Base-by-base conservation (phyloP, 352 stramenopile species). In the Blastocystis sp. region DNA sequence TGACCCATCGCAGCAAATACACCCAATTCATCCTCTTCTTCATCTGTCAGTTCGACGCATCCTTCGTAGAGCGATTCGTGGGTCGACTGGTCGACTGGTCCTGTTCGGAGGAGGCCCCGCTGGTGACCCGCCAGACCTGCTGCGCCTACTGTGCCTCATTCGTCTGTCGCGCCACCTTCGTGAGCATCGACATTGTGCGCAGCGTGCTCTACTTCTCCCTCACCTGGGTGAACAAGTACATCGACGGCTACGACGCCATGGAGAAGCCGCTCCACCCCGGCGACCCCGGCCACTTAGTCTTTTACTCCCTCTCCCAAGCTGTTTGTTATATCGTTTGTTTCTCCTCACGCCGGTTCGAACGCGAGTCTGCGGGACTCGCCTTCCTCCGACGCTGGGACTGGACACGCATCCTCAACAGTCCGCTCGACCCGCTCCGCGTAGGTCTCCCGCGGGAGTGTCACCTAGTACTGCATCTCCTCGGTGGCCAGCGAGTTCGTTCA, bases 321-420 rank as follows among this genome's bases (percentile, higher is more conserved):
- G 93, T 95, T 46, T 98, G 96, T 89, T 98, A 98, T 89, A 92
- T 98, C 53, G 90, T 98, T 88, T 97, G 94, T 87, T 98, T 97
- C 87, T 92, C 94, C 46, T 94, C 94, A n/a, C 88, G 93, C 46
- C 91, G 94, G 86, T 89, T 96, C 64, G 87, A 92, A 88, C 88
- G 92, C 87, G 29, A 87, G 90, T 48, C 32, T 87, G 75, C 89
- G 88, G 79, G 90, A 90, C 69, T 56, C 57, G n/a, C 59, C 34
- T 81, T 78, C 49, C 46, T 78, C 16, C 75, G 85, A 61, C 84
- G 84, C 1, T 85, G 81, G 81, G 61, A 67, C 59, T 61, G 87
- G 85, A 38, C 78, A 61, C 67, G 56, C 84, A 77, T 87, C 79
- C 57, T 85, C 1, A 76, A 85, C 40, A 76, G 57, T 29, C 63